Percentiles rank a stretch among this genome's conserved stretches.
phyloP scores from a whole-genome alignment of 1,284 basidiomycete species.

The Malassezia obtusa region DNA sequence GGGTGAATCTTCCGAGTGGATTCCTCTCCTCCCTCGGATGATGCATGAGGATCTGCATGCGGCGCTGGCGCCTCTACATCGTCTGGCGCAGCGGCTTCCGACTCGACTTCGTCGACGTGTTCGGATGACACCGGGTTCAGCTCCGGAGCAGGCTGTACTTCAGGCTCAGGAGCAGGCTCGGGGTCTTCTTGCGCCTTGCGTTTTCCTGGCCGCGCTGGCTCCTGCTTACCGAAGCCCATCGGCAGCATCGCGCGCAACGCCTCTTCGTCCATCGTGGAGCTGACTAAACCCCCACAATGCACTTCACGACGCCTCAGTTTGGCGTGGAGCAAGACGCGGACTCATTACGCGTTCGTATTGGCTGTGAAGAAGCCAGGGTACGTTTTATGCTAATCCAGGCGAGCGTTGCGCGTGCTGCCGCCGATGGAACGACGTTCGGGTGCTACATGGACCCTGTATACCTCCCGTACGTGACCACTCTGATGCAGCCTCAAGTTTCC shows the following conservation, averaged over 20 bases:
- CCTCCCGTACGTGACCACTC: slow-evolving; percentile 10
- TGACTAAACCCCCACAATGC: slow-evolving; percentile 4
- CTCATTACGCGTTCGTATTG: slow-evolving; percentile 1
- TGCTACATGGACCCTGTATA: slow-evolving; percentile 9
- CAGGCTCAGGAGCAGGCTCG: neutral
- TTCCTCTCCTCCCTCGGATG: neutral
- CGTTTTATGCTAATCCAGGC: neutral
- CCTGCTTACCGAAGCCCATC: slow-evolving; percentile 24
- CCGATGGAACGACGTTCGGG: slow-evolving; percentile 9
- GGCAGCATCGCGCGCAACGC: slow-evolving; percentile 44
- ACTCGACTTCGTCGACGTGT: neutral
- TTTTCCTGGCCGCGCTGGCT: neutral
- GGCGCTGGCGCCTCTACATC: neutral
- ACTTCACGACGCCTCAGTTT: slow-evolving; percentile 7
- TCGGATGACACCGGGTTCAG: neutral
- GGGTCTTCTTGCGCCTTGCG: neutral
- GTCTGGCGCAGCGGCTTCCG: neutral
- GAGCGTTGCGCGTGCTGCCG: slow-evolving; percentile 1
- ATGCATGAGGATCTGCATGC: no score
- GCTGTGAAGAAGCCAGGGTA: neutral
- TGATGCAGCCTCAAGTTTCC: slow-evolving; percentile 7
- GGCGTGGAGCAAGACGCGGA: slow-evolving; percentile 6
- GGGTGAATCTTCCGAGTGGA: neutral
- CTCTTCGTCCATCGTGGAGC: slow-evolving; percentile 37
- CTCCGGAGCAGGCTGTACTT: neutral